Base-by-base conservation (phyloP, 352 stramenopile species). In the Pythium dissotocum region DNA sequence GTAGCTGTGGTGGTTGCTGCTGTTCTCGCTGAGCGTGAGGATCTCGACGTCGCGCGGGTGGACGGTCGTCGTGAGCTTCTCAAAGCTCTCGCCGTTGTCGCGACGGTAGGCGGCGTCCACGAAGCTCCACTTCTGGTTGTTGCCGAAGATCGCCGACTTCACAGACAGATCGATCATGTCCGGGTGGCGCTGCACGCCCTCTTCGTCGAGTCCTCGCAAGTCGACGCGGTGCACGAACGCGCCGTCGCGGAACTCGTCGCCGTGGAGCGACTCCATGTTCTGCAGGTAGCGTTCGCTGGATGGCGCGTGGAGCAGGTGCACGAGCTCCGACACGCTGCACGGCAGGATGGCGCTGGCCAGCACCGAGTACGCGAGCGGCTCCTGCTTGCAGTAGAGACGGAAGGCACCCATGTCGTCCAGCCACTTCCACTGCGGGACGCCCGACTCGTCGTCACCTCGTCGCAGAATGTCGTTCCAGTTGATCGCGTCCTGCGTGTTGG, bases 41-140 rank as follows among this genome's bases (percentile, higher is more conserved):
- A 61, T 42, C 12, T 67, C 35, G 38, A 71, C 53, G 30, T 71
- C 69, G 4, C 48, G 28, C 3, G 63, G 60, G 13, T 61, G 28
- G 13, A 76, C 63, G 4, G 69, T 69, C 2, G 69, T 71, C 53
- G 46, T 67, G 46, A 71, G 32, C 69, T 71, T 76, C 48, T 76
- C 69, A 30, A 61, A 76, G 40, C 60, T 30, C 8, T 54, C 12
- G 32, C 66, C 66, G n/a, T 64, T 51, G 12, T 56, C 53, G 36
- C 69, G 58, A 0, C 58, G 54, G 40, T 67, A 63, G 21, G 59
- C 9, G 14, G 64, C 64, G 33, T 76, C 70, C 9, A 76, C 6
- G 44, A 63, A 76, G 42, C 60, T 67, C 70, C 70, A 76, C 48
- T 70, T 66, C 49, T 76, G 42, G 38, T 70, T 24, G 56, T 72